Conservation (phyloP, 2,329 filamentous ascomycete genomes). For the Boeremia exigua region DNA sequence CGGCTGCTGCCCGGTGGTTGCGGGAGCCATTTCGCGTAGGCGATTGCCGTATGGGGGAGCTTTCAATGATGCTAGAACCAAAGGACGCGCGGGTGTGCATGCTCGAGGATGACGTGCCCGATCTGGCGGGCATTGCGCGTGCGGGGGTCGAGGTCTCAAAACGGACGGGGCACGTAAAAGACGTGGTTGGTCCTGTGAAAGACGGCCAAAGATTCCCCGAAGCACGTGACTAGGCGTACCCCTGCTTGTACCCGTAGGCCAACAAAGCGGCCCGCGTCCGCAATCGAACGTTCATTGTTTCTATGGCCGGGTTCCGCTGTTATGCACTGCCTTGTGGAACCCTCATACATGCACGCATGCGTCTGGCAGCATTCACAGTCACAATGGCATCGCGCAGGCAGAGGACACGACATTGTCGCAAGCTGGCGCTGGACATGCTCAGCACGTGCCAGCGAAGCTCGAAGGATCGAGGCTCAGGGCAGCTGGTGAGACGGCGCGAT, state of each 20-base stretch:
- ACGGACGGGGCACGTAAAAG: slow-evolving; percentile 22
- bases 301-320: neutral
- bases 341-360: neutral
- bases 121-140: slow-evolving; percentile 38
- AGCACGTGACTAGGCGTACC: slow-evolving; percentile 16
- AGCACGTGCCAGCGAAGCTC: slow-evolving; percentile 9
- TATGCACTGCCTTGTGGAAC: neutral
- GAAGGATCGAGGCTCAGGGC: slow-evolving; percentile 12
- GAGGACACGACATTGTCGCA: neutral
- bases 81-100: slow-evolving; percentile 44
- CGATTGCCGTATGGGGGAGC: slow-evolving; percentile 42
- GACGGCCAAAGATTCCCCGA: slow-evolving; percentile 22
- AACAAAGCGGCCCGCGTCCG: slow-evolving; percentile 14
- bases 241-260: slow-evolving; percentile 10
- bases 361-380: neutral
- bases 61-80: slow-evolving; percentile 39
- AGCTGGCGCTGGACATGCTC: neutral
- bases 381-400: neutral
- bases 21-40: slow-evolving; percentile 35
- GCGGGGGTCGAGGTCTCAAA: slow-evolving; percentile 8
- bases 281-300: slow-evolving; percentile 4
- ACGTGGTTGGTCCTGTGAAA: slow-evolving; percentile 28
- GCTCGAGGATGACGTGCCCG: slow-evolving; percentile 42
- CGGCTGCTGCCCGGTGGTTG: slow-evolving; percentile 32
- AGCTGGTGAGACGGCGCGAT: slow-evolving; percentile 16